Base-by-base conservation (phyloP, 441 rosid genomes). In the Croton laevigatus region DNA sequence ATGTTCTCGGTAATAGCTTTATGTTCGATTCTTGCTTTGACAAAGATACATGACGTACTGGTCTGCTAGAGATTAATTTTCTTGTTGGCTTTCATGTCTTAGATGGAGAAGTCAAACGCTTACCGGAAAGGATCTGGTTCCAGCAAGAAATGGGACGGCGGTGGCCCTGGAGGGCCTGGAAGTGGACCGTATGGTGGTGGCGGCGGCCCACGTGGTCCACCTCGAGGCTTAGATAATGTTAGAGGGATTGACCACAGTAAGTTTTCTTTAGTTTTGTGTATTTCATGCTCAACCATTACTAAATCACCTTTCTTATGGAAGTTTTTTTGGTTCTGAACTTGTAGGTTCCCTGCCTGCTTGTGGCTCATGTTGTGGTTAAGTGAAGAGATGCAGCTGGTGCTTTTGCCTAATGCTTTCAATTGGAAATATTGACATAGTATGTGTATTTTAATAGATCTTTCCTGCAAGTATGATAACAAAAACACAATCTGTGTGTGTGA, bases 61-160 rank as follows among this genome's bases (percentile, higher is more conserved):
- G 32, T 55, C 6, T 54, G 2, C 5, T 27, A 32, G 63, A 38
- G 66, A 48, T 23, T 73, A 53, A 2, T 16, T 53, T 57, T 59
- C 66, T 66, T 23, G 13, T 40, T 58, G 52, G n/a, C 75, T 45
- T 13, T 44, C 20, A 13, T 62, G 6, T 57, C 14, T 27, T 75
- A 91, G 97, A 91, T 93, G 96, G 97, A 93, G 77, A 93, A 88
- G 75, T 86, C 98, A 0, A 91, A 89, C 66, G 66, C 87, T 19
- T 88, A 89, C 60, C 80, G 89, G 70, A 89, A 87, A 75, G 91
- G 94, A 61, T 79, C 86, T 53, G 83, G 84, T 65, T 75, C 93
- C 74, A 71, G 85, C 82, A 91, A 91, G 89, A 89, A 91, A 79
- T 93, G 97, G 94, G 97, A 84, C 76, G 97, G 91, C 76, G 97